Evolutionary conservation across 371 early-diverging fungal species (phyloP).

Genomic region (Sporodiniella umbellata): DNA sequence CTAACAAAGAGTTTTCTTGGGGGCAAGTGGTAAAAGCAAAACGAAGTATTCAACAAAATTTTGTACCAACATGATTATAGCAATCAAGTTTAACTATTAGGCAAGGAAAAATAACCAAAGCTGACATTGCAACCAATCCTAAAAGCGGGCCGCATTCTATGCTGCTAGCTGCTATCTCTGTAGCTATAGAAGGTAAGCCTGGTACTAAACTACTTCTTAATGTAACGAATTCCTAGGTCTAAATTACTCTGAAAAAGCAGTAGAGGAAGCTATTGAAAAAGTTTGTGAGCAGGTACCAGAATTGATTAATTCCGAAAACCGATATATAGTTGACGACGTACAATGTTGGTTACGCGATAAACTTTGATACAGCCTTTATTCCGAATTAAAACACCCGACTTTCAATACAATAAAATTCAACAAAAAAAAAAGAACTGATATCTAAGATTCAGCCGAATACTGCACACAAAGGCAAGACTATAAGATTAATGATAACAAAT

Average conservation of each 20-base stretch:
- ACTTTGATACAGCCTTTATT: conserved; percentile 5
- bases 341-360: conserved; percentile 25
- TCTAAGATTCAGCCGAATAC: too few species aligned
- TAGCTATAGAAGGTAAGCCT: conserved; percentile 38
- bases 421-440: not conserved
- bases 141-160: conserved; percentile 31
- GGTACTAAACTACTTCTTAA: not conserved
- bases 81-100: conserved; percentile 22
- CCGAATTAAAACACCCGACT: too few species aligned
- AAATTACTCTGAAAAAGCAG: conserved; percentile 61
- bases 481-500: too few species aligned
- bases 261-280: conserved; percentile 60
- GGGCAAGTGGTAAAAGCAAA: conserved; percentile 51
- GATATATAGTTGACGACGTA: conserved; percentile 21
- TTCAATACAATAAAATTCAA: too few species aligned
- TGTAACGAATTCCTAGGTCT: conserved; percentile 18
- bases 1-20: conserved; percentile 55
- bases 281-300: conserved; percentile 41
- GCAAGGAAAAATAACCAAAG: conserved; percentile 41
- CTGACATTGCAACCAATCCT: conserved; percentile 27
- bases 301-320: conserved; percentile 32
- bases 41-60: too few species aligned
- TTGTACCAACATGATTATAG: conserved; percentile 6
- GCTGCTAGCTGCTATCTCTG: conserved; percentile 33
- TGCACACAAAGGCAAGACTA: too few species aligned